Evolutionary conservation across 2,329 filamentous ascomycete species (phyloP).

Genomic region (Coniochaeta sp.): DNA sequence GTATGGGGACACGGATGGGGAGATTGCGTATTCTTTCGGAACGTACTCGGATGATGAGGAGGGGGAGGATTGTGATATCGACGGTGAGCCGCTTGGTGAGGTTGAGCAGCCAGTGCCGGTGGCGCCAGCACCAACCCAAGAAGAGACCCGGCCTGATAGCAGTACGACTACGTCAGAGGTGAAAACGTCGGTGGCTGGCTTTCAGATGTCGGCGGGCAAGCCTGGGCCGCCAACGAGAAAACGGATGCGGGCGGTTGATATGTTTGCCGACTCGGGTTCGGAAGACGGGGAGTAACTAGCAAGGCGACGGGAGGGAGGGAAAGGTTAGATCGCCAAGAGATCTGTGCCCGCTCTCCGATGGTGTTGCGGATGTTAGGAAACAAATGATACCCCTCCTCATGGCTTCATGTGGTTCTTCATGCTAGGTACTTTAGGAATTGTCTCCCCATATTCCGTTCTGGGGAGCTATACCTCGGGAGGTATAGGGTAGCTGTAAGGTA

Average conservation of each 20-base stretch:
- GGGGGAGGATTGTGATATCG: slow-evolving; percentile 36
- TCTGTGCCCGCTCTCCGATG: neutral
- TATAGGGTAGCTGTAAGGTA: too few relatives aligned
- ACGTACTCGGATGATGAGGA: slow-evolving; percentile 38
- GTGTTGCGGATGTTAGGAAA: neutral
- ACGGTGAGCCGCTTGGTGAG: slow-evolving; percentile 37
- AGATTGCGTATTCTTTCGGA: slow-evolving; percentile 22
- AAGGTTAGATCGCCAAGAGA: slow-evolving; percentile 12
- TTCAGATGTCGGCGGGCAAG: slow-evolving; percentile 16
- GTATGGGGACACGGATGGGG: slow-evolving; percentile 7
- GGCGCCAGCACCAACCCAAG: slow-evolving; percentile 3
- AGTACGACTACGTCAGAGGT: slow-evolving; percentile 22
- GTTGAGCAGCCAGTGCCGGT: slow-evolving; percentile 22
- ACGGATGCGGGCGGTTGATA: slow-evolving; percentile 71
- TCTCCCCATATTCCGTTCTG: too few relatives aligned
- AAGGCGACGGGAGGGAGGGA: neutral
- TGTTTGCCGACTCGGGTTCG: slow-evolving; percentile 71
- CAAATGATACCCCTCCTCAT: slow-evolving; percentile 1
- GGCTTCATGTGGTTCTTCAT: slow-evolving; percentile 28
- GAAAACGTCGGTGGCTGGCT: slow-evolving; percentile 16
- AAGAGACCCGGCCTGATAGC: slow-evolving; percentile 19
- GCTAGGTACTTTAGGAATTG: slow-evolving; percentile 24
- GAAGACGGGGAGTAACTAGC: slow-evolving; percentile 21
- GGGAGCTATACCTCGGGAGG: too few relatives aligned
- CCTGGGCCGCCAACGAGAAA: slow-evolving; percentile 39